phyloP scores from a whole-genome alignment of 1,139 yeast genomes.

The Hansenula sp. region DNA sequence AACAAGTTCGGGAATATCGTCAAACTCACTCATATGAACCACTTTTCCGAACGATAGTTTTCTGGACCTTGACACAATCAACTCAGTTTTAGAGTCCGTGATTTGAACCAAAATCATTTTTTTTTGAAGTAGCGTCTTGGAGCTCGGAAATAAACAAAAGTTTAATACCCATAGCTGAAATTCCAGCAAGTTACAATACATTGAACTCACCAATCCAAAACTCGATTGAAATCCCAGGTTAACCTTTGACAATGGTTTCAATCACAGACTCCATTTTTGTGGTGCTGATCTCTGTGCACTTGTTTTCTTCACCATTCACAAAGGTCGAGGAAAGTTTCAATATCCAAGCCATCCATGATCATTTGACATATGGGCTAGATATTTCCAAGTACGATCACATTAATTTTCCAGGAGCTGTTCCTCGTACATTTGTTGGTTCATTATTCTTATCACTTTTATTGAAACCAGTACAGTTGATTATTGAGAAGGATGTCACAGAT shows the following conservation, averaged over 20 bases:
- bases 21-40: slow-evolving; percentile 1
- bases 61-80: too few species aligned
- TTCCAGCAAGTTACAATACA: background rate
- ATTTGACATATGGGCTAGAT: slow-evolving; percentile 59
- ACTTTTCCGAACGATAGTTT: background rate
- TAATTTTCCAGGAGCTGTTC: slow-evolving; percentile 85
- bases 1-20: slow-evolving; percentile 23
- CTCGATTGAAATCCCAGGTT: background rate
- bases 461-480: slow-evolving; percentile 28
- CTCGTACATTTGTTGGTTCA: slow-evolving; percentile 83
- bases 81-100: background rate
- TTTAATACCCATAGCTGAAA: too few species aligned
- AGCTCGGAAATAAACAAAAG: background rate
- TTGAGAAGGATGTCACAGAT: slow-evolving; percentile 28
- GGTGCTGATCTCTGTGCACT: slow-evolving; percentile 37
- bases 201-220: background rate
- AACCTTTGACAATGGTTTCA: slow-evolving; percentile 7
- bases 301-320: slow-evolving; percentile 69
- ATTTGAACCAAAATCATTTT: background rate
- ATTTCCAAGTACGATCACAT: slow-evolving; percentile 63
- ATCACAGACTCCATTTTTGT: slow-evolving; percentile 22
- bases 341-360: slow-evolving; percentile 85
- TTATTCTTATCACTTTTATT: slow-evolving; percentile 44
- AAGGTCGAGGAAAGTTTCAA: slow-evolving; percentile 95
- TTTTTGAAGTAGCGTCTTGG: too few species aligned